A percentile compares a stretch with the other conserved stretches of the same genome.
Evolutionary conservation across 202 grass and related monocot genomes (phyloP).

Genomic region (Cymbopogon flexuosus): DNA sequence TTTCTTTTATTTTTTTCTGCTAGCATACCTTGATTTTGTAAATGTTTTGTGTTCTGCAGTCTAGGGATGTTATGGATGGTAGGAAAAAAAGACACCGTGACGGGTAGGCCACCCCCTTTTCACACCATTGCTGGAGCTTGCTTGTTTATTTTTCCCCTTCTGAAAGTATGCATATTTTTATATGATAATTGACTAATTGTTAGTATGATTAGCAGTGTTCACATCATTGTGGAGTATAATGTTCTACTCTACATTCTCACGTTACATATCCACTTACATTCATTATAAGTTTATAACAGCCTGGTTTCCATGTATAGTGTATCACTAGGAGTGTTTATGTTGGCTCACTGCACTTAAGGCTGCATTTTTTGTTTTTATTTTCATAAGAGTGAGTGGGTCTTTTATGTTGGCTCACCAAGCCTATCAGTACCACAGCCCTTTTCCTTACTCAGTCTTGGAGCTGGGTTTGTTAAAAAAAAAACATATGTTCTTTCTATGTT

Average conservation of each 20-base stretch:
- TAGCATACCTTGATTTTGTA: slow-evolving; percentile 21
- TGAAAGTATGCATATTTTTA: neutral
- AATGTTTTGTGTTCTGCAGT: slow-evolving; percentile 27
- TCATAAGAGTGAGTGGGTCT: neutral
- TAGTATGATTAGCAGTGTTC: neutral
- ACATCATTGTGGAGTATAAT: neutral
- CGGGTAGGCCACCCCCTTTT: slow-evolving; percentile 46
- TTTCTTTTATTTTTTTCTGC: neutral
- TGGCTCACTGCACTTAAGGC: neutral
- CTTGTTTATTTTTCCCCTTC: neutral
- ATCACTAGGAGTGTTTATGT: neutral
- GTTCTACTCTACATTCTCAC: no score
- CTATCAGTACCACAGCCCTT: neutral
- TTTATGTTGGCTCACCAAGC: neutral
- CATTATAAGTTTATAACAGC: neutral
- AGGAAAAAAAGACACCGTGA: no score
- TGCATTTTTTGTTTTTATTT: neutral
- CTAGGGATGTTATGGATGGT: slow-evolving; percentile 15
- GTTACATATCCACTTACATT: neutral
- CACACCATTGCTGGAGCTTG: neutral
- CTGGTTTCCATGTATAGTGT: neutral
- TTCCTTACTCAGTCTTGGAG: neutral
- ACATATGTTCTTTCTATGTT: neutral
- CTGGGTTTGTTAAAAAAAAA: neutral
- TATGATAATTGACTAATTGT: neutral